Base-by-base conservation (phyloP, 306 rosid species). In the Quillaja saponaria region DNA sequence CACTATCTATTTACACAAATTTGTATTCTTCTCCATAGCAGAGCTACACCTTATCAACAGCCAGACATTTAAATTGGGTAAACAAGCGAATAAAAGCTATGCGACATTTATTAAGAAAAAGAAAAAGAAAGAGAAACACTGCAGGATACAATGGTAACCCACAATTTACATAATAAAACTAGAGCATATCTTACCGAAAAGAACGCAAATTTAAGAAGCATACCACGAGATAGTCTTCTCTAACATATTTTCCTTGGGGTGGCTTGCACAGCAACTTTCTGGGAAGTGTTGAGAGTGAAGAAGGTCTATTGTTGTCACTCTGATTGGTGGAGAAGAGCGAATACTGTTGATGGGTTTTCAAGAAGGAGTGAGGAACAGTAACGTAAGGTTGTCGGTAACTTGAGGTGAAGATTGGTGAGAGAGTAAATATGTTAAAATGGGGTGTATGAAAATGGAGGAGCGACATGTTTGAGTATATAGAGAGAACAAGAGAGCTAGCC, bases 151-250 rank as follows among this genome's bases (percentile, higher is more conserved):
- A 1, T 13, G 51, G 48, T 16, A 25, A 25, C 31, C 4, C 31
- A 25, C 2, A 25, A 4, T 25, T 25, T n/a, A n/a, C n/a, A 4
- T 25, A 25, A 2, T 25, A 25, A 25, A 25, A 25, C 2, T 25
- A 4, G 31, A 25, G 3, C 2, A 25, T 21, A 13, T 21, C 28
- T 45, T 46, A 18, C 3, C 2, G 4, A 25, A 25, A 25, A 25
- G n/a, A n/a, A n/a, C 33, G 55, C 25, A 3, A 17, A 1, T 45
- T 1, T 13, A 42, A 10, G 55, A 7, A 42, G 1, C 80, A 62
- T 78, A 90, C 98, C 86, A 92, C 98, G 52, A 88, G 95, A 78
- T 92, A 88, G 70, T 86, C 94, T 13, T 86, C 83, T 58, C 78
- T 70, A 41, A 92, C 68, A 55, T 81, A 46, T 65, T 76, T 86